These are phyloP conservation scores for Anacardium occidentale DNA, from an alignment of 345 rosid species.

Conservation along the genomic window DNA sequence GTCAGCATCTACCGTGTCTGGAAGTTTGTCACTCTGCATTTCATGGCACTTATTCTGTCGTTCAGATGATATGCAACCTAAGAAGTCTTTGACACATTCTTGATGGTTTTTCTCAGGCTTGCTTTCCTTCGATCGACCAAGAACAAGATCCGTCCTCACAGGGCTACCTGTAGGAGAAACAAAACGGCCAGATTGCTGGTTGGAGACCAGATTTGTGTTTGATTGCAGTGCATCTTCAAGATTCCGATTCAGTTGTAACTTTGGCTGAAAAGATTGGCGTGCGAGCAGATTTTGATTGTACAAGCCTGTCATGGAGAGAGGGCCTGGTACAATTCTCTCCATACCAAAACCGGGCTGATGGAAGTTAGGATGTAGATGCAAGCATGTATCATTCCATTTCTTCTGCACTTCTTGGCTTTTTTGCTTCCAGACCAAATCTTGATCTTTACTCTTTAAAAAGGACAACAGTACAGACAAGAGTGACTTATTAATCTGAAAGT, in stretches of 20 bases:
- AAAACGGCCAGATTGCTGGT: slow-evolving; percentile 32
- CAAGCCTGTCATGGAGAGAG: slow-evolving; percentile 47
- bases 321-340: slow-evolving; percentile 47
- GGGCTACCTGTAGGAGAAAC: slow-evolving; percentile 63
- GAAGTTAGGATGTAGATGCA: slow-evolving; percentile 57
- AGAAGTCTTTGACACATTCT: slow-evolving; percentile 56
- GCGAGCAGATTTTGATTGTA: slow-evolving; percentile 51
- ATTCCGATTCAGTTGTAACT: slow-evolving; percentile 49
- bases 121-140: slow-evolving; percentile 55
- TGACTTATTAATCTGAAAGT: neutral
- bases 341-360: slow-evolving; percentile 40
- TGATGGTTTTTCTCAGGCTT: slow-evolving; percentile 31
- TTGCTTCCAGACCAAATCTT: slow-evolving; percentile 45
- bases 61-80: slow-evolving; percentile 66
- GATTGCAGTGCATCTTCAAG: slow-evolving; percentile 34
- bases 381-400: slow-evolving; percentile 80
- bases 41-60: slow-evolving; percentile 44
- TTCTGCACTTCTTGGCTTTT: slow-evolving; percentile 63
- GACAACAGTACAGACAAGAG: neutral
- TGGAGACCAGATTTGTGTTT: slow-evolving; percentile 31
- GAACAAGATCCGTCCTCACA: slow-evolving; percentile 79
- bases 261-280: slow-evolving; percentile 64
- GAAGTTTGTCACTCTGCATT: slow-evolving; percentile 38
- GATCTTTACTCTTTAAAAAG: slow-evolving; percentile 53
- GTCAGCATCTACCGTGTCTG: slow-evolving; percentile 51